These are phyloP conservation scores for Globisporangium heterothallicum DNA, from an alignment of 352 stramenopile species.

Conservation along the genomic window DNA sequence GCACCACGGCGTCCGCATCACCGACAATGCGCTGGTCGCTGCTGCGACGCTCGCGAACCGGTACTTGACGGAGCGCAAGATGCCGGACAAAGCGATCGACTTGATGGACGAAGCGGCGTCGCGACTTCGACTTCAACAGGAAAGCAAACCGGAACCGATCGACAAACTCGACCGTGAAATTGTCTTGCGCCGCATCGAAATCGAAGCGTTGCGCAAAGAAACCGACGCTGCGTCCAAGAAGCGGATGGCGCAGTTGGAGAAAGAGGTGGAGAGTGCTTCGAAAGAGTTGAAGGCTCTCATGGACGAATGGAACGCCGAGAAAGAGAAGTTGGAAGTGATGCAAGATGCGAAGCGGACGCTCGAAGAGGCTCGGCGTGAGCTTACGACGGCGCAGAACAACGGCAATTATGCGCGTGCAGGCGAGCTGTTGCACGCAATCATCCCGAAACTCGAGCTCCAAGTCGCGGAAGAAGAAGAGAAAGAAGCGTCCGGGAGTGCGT, in stretches of 20 bases:
- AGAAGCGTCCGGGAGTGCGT: neutral
- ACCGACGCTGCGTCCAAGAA: constrained; percentile 71
- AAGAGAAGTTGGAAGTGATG: constrained; percentile 65
- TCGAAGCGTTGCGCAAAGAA: constrained; percentile 77
- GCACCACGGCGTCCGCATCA: constrained; percentile 95
- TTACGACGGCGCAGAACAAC: constrained; percentile 64
- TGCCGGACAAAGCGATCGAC: constrained; percentile 97
- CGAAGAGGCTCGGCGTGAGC: constrained; percentile 65
- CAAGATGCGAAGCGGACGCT: constrained; percentile 71
- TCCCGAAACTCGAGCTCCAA: constrained; percentile 62
- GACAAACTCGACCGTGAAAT: constrained; percentile 79
- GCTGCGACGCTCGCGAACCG: constrained; percentile 92
- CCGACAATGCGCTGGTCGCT: constrained; percentile 91
- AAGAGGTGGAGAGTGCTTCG: constrained; percentile 57
- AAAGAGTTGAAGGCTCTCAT: constrained; percentile 55
- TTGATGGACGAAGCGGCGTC: constrained; percentile 92
- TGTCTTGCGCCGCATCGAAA: constrained; percentile 74
- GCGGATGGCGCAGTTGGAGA: constrained; percentile 27
- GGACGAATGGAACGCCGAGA: constrained; percentile 77
- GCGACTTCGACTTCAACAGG: constrained; percentile 72
- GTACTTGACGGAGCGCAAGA: constrained; percentile 89
- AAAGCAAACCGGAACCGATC: constrained; percentile 80
- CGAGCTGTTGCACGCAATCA: constrained; percentile 78
- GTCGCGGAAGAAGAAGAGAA: constrained; percentile 53
- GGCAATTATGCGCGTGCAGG: constrained; percentile 75